Conservation (phyloP, 2,329 filamentous ascomycete genomes). For the Saccharata proteae region DNA sequence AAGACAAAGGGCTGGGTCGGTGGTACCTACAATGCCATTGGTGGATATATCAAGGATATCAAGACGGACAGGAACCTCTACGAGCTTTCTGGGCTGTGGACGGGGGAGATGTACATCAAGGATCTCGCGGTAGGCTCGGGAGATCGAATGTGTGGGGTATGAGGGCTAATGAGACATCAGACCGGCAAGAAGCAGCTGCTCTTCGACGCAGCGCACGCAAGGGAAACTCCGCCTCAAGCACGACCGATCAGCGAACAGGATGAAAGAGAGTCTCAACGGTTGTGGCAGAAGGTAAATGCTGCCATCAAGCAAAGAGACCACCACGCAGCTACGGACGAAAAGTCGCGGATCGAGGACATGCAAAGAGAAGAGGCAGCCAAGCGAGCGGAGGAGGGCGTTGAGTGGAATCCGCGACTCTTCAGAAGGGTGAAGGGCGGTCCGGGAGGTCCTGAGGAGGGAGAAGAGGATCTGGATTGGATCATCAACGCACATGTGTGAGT, state of each 20-base stretch:
- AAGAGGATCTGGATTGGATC: constrained; percentile 90
- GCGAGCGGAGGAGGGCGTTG: constrained; percentile 62
- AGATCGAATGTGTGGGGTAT: neutral
- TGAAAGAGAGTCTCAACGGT: constrained; percentile 75
- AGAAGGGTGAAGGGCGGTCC: constrained; percentile 58
- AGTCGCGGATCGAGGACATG: constrained; percentile 87
- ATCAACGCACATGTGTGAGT: constrained; percentile 74
- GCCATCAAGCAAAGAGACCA: constrained; percentile 81
- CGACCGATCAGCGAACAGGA: constrained; percentile 77
- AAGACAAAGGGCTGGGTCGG: constrained; percentile 97
- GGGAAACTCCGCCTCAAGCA: constrained; percentile 59
- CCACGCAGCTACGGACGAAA: constrained; percentile 81
- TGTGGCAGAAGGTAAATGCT: constrained; percentile 73
- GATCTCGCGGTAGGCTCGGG: constrained; percentile 61
- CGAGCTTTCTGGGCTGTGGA: constrained; percentile 88
- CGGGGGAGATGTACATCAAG: constrained; percentile 87
- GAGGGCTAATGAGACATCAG: constrained; percentile 31
- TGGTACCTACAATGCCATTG: constrained; percentile 92
- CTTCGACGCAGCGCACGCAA: constrained; percentile 73
- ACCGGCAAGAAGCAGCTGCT: constrained; percentile 81
- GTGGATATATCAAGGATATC: constrained; percentile 79
- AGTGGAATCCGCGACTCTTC: constrained; percentile 86
- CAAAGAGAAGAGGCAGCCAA: constrained; percentile 81
- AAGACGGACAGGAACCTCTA: constrained; percentile 77
- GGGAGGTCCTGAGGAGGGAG: constrained; percentile 62